Base-by-base conservation (phyloP, 495 filamentous ascomycete species). In the Penicillium daleae region DNA sequence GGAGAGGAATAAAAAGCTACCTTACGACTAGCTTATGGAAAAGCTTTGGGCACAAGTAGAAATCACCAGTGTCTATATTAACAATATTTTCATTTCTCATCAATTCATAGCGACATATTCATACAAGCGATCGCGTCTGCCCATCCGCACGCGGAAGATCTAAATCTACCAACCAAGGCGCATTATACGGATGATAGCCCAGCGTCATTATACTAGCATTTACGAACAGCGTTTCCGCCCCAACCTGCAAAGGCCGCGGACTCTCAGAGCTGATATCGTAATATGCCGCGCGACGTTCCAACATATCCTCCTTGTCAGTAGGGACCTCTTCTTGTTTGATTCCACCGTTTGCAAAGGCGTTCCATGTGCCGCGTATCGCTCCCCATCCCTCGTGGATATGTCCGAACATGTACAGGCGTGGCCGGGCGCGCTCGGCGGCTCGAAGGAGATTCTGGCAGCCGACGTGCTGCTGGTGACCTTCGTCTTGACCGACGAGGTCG, bases 311-410 rank as follows among this genome's bases (percentile, higher is more conserved):
- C 62, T 63, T 51, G 74, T 85, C 75, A 40, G 60, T 54, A 39
- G 61, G 31, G 42, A 78, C 65, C 58, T 63, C 17, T 62, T 78
- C 59, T 62, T 72, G 57, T 12, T 65, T 32, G 64, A 66, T 52
- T 0, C 61, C 62, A 22, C 49, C 51, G 39, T 61, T 21, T 58
- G 52, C 69, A 58, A 56, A 46, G 52, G 66, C 67, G 50, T 62
- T 60, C 87, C 90, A 92, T 4, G 71, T 70, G 0, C 88, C 79
- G 31, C 86, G 66, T 57, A 81, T 79, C 4, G 84, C 89, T n/a
- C 90, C 90, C 83, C 87, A 91, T 0, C 79, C 87, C 69, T 93
- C 89, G 72, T 88, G 86, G 12, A 88, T 83, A 75, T 88, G 86
- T 2, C 86, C 86, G 64, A 87, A 88, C 24, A 84, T 80, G 73